phyloP scores from a whole-genome alignment of 163 green algal genomes.

The Chlamydomonas reinhardtii region DNA sequence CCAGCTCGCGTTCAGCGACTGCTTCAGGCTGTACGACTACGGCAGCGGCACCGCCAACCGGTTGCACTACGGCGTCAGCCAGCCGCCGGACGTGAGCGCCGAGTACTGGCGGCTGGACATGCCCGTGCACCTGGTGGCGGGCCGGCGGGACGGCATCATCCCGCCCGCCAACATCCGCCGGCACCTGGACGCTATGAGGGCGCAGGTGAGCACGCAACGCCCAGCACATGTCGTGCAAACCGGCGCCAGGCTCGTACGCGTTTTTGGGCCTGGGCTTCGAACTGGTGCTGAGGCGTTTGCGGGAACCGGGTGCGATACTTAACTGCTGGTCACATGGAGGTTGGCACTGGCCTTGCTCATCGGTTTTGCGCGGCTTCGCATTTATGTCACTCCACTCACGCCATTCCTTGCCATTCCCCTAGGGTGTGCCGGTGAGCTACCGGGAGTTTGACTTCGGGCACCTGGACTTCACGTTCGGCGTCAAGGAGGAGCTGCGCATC shows the following conservation, averaged over 20 bases:
- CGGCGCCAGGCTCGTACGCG: no score
- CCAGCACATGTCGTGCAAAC: no score
- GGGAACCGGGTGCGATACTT: no score
- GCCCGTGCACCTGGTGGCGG: conserved; percentile 90
- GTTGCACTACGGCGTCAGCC: conserved; percentile 74
- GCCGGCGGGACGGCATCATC: conserved; percentile 86
- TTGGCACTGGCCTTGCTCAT: neutral
- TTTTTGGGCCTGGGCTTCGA: no score
- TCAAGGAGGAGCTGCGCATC: conserved; percentile 90
- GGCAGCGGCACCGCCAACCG: conserved; percentile 73
- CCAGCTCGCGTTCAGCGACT: conserved; percentile 72
- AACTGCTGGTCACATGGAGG: no score
- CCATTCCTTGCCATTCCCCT: no score
- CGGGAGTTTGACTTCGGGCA: conserved; percentile 95
- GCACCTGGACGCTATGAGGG: conserved; percentile 78
- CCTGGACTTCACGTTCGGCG: conserved; percentile 94
- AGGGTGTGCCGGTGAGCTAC: conserved; percentile 75
- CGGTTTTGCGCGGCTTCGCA: no score
- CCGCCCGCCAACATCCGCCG: conserved; percentile 69
- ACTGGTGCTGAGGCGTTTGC: no score
- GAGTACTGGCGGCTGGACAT: conserved; percentile 81
- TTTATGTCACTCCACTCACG: no score
- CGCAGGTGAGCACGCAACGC: conserved; percentile 57
- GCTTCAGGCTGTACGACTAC: conserved; percentile 93
- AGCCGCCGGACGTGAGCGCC: conserved; percentile 81